These are phyloP conservation scores for Leccinum truebloodii DNA, from an alignment of 768 basidiomycete species.

Conservation along the genomic window DNA sequence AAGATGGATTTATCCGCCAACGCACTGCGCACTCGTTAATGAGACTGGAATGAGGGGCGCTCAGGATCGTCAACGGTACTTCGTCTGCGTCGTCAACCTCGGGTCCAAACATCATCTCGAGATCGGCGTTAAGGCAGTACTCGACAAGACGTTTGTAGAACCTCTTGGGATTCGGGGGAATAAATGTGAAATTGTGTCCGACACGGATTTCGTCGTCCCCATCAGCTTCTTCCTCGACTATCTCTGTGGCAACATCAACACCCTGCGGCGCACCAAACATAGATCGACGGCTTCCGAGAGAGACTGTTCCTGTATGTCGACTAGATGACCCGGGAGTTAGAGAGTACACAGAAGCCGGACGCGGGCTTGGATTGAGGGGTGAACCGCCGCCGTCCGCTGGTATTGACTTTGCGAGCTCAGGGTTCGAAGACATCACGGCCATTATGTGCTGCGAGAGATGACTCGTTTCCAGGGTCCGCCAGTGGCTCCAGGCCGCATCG, in stretches of 20 bases:
- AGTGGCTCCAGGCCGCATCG: constrained; percentile 81
- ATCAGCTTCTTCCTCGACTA: constrained; percentile 43
- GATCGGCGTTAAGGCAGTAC: constrained; percentile 77
- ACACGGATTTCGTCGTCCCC: constrained; percentile 71
- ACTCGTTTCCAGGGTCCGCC: constrained; percentile 79
- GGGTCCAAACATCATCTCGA: constrained; percentile 87
- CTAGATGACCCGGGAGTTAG: constrained; percentile 36
- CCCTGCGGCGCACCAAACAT: constrained; percentile 39
- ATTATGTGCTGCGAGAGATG: constrained; percentile 88
- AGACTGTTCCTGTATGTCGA: constrained; percentile 58
- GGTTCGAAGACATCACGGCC: constrained; percentile 81
- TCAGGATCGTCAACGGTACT: constrained; percentile 91
- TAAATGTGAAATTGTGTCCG: constrained; percentile 83
- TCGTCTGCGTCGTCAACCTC: constrained; percentile 95
- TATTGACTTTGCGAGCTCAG: constrained; percentile 80
- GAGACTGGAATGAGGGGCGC: constrained; percentile 73
- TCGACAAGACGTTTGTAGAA: constrained; percentile 86
- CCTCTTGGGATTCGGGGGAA: constrained; percentile 84
- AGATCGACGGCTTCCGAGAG: constrained; percentile 70
- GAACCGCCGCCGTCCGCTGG: constrained; percentile 46
- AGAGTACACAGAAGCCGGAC: constrained; percentile 63
- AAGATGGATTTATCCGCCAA: constrained; percentile 85
- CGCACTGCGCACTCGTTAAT: constrained; percentile 85
- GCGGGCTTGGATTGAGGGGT: constrained; percentile 33
- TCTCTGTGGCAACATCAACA: constrained; percentile 34